Base-by-base conservation (phyloP, 371 early-diverging fungal species). In the Apophysomyces variabilis region DNA sequence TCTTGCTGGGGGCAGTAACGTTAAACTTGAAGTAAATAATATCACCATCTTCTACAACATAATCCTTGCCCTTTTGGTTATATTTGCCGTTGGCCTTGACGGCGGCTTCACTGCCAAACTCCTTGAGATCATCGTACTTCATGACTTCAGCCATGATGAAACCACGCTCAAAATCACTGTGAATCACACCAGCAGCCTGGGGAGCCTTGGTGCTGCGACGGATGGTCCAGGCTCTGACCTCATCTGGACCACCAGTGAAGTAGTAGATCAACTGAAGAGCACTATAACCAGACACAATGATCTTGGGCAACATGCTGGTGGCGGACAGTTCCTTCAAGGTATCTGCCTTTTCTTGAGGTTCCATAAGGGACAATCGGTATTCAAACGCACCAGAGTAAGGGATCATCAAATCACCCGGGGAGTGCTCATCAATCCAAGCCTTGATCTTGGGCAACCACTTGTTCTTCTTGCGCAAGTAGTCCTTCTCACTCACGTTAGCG, bases 111-210 rank as follows among this genome's bases (percentile, higher is more conserved):
- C 78, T 73, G 18, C 92, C 92, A 11, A 87, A 78, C 63, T 93
- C 93, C 73, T 92, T 85, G 62, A 99, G 76, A 70, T 96, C 97
- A 5, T 87, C 88, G 69, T 86, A 98, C 65, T 87, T 85, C 92
- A 95, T 95, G 18, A 98, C 91, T 87, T 99, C 99, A 38, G 97
- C 99, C 90, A 95, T 93, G 72, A 99, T 96, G 74, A 99, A 99
- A 66, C 98, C 93, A 71, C 90, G 84, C 73, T 96, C 97, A 76
- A 99, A 99, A 73, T 99, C 99, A 37, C 93, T 89, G 84, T 81
- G 82, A 68, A 87, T 86, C 35, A 95, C 95, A 66, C 96, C 94
- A 14, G 99, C 99, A 36, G 99, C 99, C 63, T 96, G 92, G 32
- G 99, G 98, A 36, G 98, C 98, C 77, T 93, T 94, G 7, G 93